Conservation (phyloP, 805 yeast genomes). For the Nakazawaea populi region DNA sequence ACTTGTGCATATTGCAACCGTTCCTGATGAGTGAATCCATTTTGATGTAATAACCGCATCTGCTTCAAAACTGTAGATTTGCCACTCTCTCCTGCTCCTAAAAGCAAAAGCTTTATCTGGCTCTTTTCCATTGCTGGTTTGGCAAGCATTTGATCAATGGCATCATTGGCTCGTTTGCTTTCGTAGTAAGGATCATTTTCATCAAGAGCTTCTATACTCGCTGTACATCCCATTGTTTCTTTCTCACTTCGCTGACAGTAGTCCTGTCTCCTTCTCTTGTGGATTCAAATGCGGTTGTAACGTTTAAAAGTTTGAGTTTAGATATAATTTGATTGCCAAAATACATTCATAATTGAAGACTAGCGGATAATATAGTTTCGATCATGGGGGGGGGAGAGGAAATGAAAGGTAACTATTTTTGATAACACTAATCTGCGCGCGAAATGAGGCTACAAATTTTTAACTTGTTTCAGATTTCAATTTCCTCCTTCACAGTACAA, state of each 20-base stretch:
- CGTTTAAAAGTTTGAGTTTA: too few relatives aligned
- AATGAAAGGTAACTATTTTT: too few relatives aligned
- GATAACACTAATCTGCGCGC: too few relatives aligned
- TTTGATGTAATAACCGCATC: conserved; percentile 76
- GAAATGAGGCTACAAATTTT: too few relatives aligned
- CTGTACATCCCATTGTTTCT: conserved; percentile 60
- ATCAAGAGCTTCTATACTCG: conserved; percentile 39
- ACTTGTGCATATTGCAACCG: conserved; percentile 76
- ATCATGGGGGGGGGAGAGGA: too few relatives aligned
- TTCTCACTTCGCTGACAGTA: background rate
- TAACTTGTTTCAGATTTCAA: too few relatives aligned
- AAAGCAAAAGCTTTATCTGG: conserved; percentile 64
- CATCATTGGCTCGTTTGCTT: conserved; percentile 51
- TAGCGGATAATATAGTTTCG: too few relatives aligned
- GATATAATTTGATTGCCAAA: too few relatives aligned
- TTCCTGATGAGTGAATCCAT: conserved; percentile 79
- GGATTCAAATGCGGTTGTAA: too few relatives aligned
- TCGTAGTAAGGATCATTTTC: conserved; percentile 49
- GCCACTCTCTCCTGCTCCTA: conserved; percentile 95
- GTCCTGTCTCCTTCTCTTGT: too few relatives aligned
- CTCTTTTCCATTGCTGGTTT: conserved; percentile 49
- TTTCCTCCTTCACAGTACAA: too few relatives aligned
- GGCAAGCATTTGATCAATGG: conserved; percentile 57
- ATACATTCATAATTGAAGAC: too few relatives aligned
- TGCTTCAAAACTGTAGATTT: conserved; percentile 91